Base-by-base conservation (phyloP, 192 early-diverging fungal species). In the Backusella australiensis region DNA sequence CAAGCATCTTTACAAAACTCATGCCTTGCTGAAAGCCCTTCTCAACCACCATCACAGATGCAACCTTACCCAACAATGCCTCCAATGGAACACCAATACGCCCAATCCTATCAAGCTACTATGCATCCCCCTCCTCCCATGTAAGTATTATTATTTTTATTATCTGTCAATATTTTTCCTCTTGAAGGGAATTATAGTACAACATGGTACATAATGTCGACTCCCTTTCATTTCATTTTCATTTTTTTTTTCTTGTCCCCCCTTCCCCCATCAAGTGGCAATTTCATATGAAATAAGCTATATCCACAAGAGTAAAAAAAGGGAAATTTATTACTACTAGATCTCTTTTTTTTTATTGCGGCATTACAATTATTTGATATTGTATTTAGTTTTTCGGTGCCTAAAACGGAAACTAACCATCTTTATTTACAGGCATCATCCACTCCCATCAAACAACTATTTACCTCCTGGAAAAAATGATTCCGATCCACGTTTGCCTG, bases 401-500 rank as follows among this genome's bases (percentile, higher is more conserved):
- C 68, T 69, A 38, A 69, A 69, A 69, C 68, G 35, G 68, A 69
- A 69, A 76, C 72, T 74, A 26, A 74, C 56, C 38, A 34, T 65
- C 34, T 36, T 74, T 59, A 72, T 34, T 73, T 59, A 39, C 36
- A 66, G 63, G 42, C 56, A 65, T 42, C 74, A 75, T 4, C 65
- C 38, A 49, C 74, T 66, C 21, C 74, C 74, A 66, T 34, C 74
- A 67, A 32, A 34, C 42, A 65, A 34, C 66, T 77, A 69, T 46
- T 46, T 77, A 11, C 53, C 75, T 38, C 52, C 49, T 29, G 65
- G 35, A 32, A 70, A 77, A 34, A 36, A 49, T 29, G 69, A 70
- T 63, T 70, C 75, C n/a, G 75, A 77, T 77, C 75, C 75, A 66
- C 69, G 75, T 17, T 77, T 77, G 36, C 75, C 75, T 71, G 75